Evolutionary conservation across 2,329 filamentous ascomycete genomes (phyloP), one percentile per base, ranked within the genome.

Genomic region (Hypoxylon sp.): DNA sequence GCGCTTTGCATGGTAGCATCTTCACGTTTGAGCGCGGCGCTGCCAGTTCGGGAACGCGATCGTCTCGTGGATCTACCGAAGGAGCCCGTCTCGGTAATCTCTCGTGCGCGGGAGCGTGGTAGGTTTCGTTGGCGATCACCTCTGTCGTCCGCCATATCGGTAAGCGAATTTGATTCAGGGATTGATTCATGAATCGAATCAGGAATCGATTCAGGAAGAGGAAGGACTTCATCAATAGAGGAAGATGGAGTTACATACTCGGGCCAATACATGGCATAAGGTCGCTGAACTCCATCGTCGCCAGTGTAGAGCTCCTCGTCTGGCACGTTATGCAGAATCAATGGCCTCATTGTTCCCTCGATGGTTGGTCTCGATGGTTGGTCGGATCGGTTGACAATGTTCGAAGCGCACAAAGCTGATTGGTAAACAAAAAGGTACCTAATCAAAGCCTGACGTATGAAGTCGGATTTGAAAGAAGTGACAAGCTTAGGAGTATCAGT

Each of bases 261-360:
- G 71, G 86, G 84, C 71, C 87, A 89, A 37, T 89, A 82, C 83
- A 90, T 87, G 65, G 87, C 88, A 73, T 89, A 90, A 1, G 88
- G 88, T 64, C 88, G 80, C 75, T 86, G 85, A 67, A 89, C 74
- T 64, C 88, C 88, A 77, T 90, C 88, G 55, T 89, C 86, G 59
- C 88, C 88, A 5, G 87, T 78, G 73, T 89, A 90, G 51, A 87
- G 84, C 73, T 90, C 88, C 52, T 90, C 87, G 68, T 90, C 87
- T 59, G 87, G 87, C 67, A 90, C 88, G 73, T 89, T 89, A 74
- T 90, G 88, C 32, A 90, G 79, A 72, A 90, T 89, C 60, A 90
- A 79, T 69, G 88, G 88, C 59, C 87, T 84, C 87, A 89, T 89
- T 68, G 67, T 73, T 57, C 64, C 63, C 47, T 50, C 17, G 28